Base-by-base conservation (phyloP, 1,284 basidiomycete genomes). In the Chalciporus sp. region DNA sequence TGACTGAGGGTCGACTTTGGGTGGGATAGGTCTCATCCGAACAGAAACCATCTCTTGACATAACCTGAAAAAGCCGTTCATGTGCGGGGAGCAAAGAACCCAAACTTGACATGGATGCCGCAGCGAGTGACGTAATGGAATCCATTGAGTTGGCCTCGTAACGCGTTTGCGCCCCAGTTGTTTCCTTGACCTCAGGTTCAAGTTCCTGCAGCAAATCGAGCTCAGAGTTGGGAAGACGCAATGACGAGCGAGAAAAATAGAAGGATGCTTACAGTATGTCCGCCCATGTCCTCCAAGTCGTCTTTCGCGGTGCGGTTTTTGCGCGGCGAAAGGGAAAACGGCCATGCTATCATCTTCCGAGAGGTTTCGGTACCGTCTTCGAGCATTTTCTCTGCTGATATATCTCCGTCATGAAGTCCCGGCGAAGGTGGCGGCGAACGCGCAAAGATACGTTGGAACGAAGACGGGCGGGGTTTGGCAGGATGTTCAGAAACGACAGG, bases 361-460 rank as follows among this genome's bases (percentile, higher is more conserved):
- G 70, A 58, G 10, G 57, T 37, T 9, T 56, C 55, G n/a, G 53
- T 44, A 33, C 41, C 47, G 46, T 64, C 53, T 6, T 68, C 63
- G 6, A 51, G 37, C 29, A 44, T 3, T 29, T 42, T 39, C 16
- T 62, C 51, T 17, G 6, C 9, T 12, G 43, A 29, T 1, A 52
- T 23, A 55, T 47, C 61, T 40, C 23, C 23, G 23, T 47, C 51
- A 19, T 29, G 39, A 11, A 42, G 51, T 40, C 28, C 48, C 1
- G 58, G 54, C n/a, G 57, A 53, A 42, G 54, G 50, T 37, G 60
- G 52, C 46, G 66, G 62, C 46, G 66, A 60, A 47, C 70, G 69
- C 37, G 66, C 57, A 46, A 69, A 69, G 52, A 69, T 59, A 50
- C 67, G 69, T n/a, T 69, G 70, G 12, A 69, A 65, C 1, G 67